Base-by-base conservation (phyloP, 108 stramenopile genomes). In the Epithemia pelagica region DNA sequence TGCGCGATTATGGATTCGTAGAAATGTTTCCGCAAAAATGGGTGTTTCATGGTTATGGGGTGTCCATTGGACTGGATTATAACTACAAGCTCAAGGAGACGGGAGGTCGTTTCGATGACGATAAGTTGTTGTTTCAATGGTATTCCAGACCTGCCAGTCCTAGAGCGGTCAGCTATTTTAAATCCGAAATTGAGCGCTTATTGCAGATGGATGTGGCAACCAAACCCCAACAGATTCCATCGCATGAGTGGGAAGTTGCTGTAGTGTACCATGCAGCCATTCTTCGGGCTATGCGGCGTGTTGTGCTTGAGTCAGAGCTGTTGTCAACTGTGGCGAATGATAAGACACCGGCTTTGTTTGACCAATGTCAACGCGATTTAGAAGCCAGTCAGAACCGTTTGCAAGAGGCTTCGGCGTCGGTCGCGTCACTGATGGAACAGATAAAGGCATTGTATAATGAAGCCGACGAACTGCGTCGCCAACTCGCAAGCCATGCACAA, bases 1-100 rank as follows among this genome's bases (percentile, higher is more conserved):
- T 93, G 25, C 58, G 72, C 8, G 77, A 84, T 65, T 90, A 70
- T 78, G 91, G 91, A 23, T 93, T 93, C 66, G 87, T 93, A 0
- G 91, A 93, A 68, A n/a, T 25, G 10, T 82, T 73, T 61, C 91
- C 91, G 19, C 87, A 88, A 73, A 62, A 79, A 25, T 91, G 85
- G 85, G 57, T 87, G 58, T 86, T 82, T 62, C 33, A 68, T 58
- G 56, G 21, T 27, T 30, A 55, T 15, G n/a, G 54, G 20, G 27
- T 55, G 2, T 30, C 26, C 10, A 55, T 66, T 55, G 33, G 22
- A 24, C 1, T 66, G 8, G 65, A 66, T 55, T 15, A 52, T 15
- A 52, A 52, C 15, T 52, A 19, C 18, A 52, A 58, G 37, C 37
- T 15, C 37, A 46, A 46, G 37, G 15, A 46, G 37, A 46, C 5